These are phyloP conservation scores for Metschnikowia gruessii DNA, from an alignment of 805 yeast genomes.

Conservation along the genomic window DNA sequence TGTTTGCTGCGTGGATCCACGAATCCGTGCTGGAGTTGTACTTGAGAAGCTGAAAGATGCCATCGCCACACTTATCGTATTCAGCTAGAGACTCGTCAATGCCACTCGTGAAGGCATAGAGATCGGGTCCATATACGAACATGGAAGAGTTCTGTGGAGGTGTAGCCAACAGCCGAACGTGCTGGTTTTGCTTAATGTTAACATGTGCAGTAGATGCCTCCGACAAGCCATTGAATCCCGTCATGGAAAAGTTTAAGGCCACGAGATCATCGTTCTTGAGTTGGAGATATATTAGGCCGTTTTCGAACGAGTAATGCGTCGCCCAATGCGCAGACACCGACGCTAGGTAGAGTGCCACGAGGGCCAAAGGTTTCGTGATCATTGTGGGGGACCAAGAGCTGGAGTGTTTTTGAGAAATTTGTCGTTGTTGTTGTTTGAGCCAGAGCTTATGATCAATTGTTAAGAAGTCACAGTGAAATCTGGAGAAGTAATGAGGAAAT, in stretches of 20 bases:
- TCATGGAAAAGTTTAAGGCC: slow-evolving; percentile 33
- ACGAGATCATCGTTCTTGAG: slow-evolving; percentile 37
- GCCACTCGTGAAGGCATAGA: slow-evolving; percentile 31
- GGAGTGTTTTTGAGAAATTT: not conserved
- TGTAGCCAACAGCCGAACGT: slow-evolving; percentile 21
- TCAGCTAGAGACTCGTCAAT: slow-evolving; percentile 1
- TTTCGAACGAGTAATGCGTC: slow-evolving; percentile 34
- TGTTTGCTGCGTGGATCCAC: slow-evolving; percentile 22
- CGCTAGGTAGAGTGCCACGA: slow-evolving; percentile 1
- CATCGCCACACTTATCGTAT: slow-evolving; percentile 28
- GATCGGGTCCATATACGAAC: slow-evolving; percentile 26
- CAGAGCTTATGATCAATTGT: no score
- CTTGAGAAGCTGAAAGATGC: slow-evolving; percentile 24
- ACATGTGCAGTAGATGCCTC: slow-evolving; percentile 14
- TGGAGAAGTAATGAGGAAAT: no score
- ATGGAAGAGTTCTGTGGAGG: slow-evolving; percentile 36
- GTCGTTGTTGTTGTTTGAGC: no score
- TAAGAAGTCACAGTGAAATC: no score
- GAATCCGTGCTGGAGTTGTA: slow-evolving; percentile 18
- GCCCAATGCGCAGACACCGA: slow-evolving; percentile 25
- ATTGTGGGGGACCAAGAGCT: not conserved
- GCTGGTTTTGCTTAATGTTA: slow-evolving; percentile 23
- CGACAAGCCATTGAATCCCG: slow-evolving; percentile 25
- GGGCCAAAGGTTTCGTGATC: not conserved
- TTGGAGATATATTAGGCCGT: slow-evolving; percentile 35